phyloP scores from a whole-genome alignment of 2,329 filamentous ascomycete genomes.

The Fusarium mundagurra region DNA sequence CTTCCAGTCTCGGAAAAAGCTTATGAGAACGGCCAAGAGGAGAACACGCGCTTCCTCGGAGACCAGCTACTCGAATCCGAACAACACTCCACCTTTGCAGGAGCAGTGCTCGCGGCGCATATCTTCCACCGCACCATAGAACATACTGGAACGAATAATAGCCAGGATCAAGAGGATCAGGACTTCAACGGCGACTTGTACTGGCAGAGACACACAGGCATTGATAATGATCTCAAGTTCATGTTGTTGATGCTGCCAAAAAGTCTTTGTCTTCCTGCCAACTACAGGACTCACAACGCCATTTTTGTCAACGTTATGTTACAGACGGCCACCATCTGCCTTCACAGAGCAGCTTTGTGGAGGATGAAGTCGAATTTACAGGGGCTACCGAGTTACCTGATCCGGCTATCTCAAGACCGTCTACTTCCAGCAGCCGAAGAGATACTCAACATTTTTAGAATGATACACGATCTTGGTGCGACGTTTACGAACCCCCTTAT shows the following conservation, averaged over 20 bases:
- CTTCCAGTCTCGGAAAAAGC: constrained; percentile 11
- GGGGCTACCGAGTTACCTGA: not conserved
- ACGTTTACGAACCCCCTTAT: constrained; percentile 13
- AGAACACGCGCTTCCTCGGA: not conserved
- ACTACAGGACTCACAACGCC: constrained; percentile 12
- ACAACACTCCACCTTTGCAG: constrained; percentile 5
- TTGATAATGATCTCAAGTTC: constrained; percentile 17
- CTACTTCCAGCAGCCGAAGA: constrained; percentile 10
- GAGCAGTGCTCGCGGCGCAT: constrained; percentile 5
- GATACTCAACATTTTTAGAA: constrained; percentile 14
- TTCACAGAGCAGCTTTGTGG: constrained; percentile 20
- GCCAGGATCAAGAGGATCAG: not conserved
- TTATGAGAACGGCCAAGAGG: not conserved
- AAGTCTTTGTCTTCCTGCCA: constrained; percentile 10
- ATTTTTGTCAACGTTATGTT: constrained; percentile 20
- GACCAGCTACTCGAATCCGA: constrained; percentile 5
- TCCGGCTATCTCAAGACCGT: constrained; percentile 11
- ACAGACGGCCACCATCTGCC: constrained; percentile 16
- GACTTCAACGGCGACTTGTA: not conserved
- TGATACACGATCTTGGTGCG: constrained; percentile 2
- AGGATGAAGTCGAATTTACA: constrained; percentile 13
- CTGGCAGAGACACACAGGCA: constrained; percentile 3
- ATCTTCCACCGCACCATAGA: constrained; percentile 18
- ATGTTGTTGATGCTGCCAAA: constrained; percentile 17
- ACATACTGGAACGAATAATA: not conserved